Evolutionary conservation across 345 rosid species (phyloP).

Genomic region (Syzygium jambos): DNA sequence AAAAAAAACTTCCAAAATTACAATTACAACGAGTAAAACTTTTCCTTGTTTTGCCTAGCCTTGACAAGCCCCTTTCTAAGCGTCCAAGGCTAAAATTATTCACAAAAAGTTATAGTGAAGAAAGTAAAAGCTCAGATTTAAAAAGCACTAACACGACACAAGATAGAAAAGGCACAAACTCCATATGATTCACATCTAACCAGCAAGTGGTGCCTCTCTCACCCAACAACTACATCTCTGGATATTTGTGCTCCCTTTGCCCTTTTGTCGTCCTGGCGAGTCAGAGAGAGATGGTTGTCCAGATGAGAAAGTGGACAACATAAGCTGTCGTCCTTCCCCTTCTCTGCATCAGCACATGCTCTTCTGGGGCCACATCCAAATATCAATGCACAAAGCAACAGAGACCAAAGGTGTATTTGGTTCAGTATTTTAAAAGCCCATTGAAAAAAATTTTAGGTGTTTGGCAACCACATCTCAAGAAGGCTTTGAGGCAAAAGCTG

Average conservation of each 20-base stretch:
- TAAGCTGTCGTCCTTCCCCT: neutral
- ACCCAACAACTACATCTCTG: neutral
- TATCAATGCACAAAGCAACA: neutral
- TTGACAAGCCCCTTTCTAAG: too few relatives aligned
- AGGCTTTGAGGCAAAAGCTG: too few relatives aligned
- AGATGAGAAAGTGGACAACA: neutral
- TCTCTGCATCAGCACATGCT: neutral
- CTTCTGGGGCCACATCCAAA: neutral
- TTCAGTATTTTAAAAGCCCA: too few relatives aligned
- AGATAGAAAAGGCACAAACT: neutral
- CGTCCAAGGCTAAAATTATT: too few relatives aligned
- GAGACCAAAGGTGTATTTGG: too few relatives aligned
- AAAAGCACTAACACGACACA: neutral
- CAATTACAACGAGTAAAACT: too few relatives aligned
- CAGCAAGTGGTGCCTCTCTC: neutral
- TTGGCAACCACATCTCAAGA: too few relatives aligned
- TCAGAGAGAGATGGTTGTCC: neutral
- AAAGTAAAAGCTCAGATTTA: neutral
- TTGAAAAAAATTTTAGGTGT: too few relatives aligned
- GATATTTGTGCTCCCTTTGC: neutral
- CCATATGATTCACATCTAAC: neutral
- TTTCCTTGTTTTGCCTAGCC: too few relatives aligned
- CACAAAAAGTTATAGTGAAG: neutral
- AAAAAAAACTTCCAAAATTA: too few relatives aligned
- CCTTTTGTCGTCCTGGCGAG: neutral